Evolutionary conservation across 2,329 filamentous ascomycete genomes (phyloP).

Genomic region (Hymenoscyphus infarciens): DNA sequence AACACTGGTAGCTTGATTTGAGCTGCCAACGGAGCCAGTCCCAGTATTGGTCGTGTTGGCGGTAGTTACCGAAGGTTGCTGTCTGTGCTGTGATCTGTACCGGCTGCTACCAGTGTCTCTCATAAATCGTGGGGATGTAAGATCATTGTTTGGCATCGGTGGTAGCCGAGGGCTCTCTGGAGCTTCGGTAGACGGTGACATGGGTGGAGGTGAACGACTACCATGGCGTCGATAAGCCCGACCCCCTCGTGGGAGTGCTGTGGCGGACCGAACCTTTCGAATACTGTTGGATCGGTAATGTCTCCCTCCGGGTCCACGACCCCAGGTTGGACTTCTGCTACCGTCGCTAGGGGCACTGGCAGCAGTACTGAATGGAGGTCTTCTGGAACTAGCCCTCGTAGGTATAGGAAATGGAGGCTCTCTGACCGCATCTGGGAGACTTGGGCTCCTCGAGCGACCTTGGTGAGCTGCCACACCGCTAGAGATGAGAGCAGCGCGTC

Average conservation of each 20-base stretch:
- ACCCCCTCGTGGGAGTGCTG: constrained; percentile 58
- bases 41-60: constrained; percentile 42
- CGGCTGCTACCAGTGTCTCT: constrained; percentile 40
- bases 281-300: constrained; percentile 59
- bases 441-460: constrained; percentile 62
- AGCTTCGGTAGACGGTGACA: constrained; percentile 64
- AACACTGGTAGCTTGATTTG: constrained; percentile 69
- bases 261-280: constrained; percentile 82
- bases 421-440: constrained; percentile 51
- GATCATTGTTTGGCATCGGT: constrained; percentile 69
- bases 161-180: constrained; percentile 70
- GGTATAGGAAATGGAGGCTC: constrained; percentile 91
- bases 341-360: constrained; percentile 66
- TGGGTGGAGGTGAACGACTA: constrained; percentile 61
- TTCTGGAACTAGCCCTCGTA: constrained; percentile 79
- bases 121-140: constrained; percentile 53
- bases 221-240: constrained; percentile 47
- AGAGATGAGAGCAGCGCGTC: constrained; percentile 76
- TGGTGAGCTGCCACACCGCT: constrained; percentile 70
- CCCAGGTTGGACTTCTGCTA: constrained; percentile 71
- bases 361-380: constrained; percentile 60
- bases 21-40: constrained; percentile 52
- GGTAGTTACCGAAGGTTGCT: constrained; percentile 60
- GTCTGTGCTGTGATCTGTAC: constrained; percentile 49
- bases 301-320: constrained; percentile 45